Evolutionary conservation across 495 filamentous ascomycete genomes (phyloP), one percentile per base, ranked within the genome.

Genomic region (Sporormia fimetaria): DNA sequence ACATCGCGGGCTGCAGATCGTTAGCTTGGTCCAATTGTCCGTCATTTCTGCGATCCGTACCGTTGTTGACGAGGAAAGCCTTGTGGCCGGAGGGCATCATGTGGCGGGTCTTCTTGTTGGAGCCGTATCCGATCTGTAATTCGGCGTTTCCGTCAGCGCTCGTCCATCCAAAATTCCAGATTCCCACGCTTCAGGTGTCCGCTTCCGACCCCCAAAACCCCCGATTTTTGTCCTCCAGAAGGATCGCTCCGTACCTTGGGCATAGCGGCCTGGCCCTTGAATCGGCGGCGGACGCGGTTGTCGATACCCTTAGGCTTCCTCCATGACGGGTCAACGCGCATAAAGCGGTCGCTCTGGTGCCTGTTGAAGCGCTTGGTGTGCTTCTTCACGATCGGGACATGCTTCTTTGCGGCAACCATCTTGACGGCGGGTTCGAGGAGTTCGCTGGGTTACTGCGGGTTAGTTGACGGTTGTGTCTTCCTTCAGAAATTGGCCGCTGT

Each of bases 301-400:
- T 98, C 90, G 68, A 98, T 98, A 80, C 90, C 90, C 78, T 95
- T 98, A 38, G 90, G 90, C 76, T 98, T 98, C 70, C 90, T 81
- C 90, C 90, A 98, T 65, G 70, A 78, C 28, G 80, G 62, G 60
- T 72, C 75, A 42, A 95, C 76, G 41, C 47, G 40, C 45, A 23
- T 94, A 75, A 90, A 98, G 63, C 76, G 78, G 70, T 96, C 90
- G 67, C 75, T 81, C 77, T 98, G 90, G 71, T 96, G 90, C 60
- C 90, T 86, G 67, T 75, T 78, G 77, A 94, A 94, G 66, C 68
- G 70, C 75, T 81, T 84, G 56, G 81, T 87, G 72, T 78, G 83
- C 83, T 98, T 98, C 81, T 98, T 98, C 57, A 98, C 81, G 74
- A 98, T 96, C 61, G 86, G 83, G 63, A 98, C 75, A 71, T 95